Evolutionary conservation across 352 stramenopile species (phyloP).

Genomic region (Phytopythium litorale): DNA sequence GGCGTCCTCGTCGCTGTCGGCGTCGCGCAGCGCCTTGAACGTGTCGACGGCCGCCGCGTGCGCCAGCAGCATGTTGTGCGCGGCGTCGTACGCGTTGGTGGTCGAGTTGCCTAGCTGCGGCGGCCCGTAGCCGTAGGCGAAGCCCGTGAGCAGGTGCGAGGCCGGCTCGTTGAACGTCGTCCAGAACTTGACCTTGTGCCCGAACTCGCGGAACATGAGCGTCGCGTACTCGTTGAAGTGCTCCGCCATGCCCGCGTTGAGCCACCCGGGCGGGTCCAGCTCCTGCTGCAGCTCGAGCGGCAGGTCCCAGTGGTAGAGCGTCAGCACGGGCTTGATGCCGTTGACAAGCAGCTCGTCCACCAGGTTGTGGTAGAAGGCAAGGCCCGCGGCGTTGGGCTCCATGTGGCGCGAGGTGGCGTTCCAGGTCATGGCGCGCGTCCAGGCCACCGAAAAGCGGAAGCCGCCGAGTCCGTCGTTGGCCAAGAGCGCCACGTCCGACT

Average conservation of each 20-base stretch:
- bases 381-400: slow-evolving; percentile 73
- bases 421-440: slow-evolving; percentile 84
- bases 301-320: slow-evolving; percentile 96
- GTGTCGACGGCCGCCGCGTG: slow-evolving; percentile 84
- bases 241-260: slow-evolving; percentile 48
- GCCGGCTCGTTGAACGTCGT: slow-evolving; percentile 94
- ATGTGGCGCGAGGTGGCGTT: slow-evolving; percentile 42
- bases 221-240: slow-evolving; percentile 85
- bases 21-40: slow-evolving; percentile 51
- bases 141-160: slow-evolving; percentile 82
- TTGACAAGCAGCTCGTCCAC: slow-evolving; percentile 77
- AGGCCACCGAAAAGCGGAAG: slow-evolving; percentile 90
- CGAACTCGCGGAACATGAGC: slow-evolving; percentile 90
- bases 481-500: slow-evolving; percentile 92
- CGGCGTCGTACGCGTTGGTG: slow-evolving; percentile 43
- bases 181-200: slow-evolving; percentile 90
- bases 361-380: slow-evolving; percentile 92
- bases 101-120: slow-evolving; percentile 30
- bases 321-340: slow-evolving; percentile 88
- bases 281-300: slow-evolving; percentile 81
- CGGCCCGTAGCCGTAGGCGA: slow-evolving; percentile 58
- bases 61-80: slow-evolving; percentile 88
- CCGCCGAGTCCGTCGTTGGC: slow-evolving; percentile 81
- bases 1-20: slow-evolving; percentile 13
- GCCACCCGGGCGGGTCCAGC: slow-evolving; percentile 67